Evolutionary conservation across 1,284 basidiomycete species (phyloP).

Genomic region (Peniophora sp.): DNA sequence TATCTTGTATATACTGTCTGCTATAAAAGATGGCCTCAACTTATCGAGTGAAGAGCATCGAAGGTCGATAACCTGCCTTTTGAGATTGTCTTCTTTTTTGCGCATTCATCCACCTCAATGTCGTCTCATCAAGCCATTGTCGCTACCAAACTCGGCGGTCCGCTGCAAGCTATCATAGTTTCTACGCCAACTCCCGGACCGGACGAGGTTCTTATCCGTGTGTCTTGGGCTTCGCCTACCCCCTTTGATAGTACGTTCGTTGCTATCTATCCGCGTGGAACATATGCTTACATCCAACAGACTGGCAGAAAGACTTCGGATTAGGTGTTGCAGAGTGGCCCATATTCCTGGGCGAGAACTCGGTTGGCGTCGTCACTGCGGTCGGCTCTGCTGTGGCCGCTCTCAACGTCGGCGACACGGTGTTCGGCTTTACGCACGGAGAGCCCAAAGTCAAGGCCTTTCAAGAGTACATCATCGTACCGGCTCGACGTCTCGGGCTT

Average conservation of each 20-base stretch:
- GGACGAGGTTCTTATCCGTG: conserved; percentile 37
- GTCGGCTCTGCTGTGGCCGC: conserved; percentile 31
- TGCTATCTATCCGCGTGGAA: conserved; percentile 16
- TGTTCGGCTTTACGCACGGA: conserved; percentile 17
- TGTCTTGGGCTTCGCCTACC: conserved; percentile 34
- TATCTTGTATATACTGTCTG: too few relatives aligned
- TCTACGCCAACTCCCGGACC: conserved; percentile 29
- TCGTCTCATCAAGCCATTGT: too few relatives aligned
- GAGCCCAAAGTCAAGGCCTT: conserved; percentile 26
- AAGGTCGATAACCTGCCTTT: too few relatives aligned
- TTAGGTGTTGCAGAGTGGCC: background rate
- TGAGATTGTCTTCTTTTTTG: too few relatives aligned
- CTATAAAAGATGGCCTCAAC: too few relatives aligned
- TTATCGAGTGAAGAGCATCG: too few relatives aligned
- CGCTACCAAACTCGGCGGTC: conserved; percentile 3
- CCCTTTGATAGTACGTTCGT: conserved; percentile 33
- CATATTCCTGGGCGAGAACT: conserved; percentile 29
- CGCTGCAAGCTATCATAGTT: conserved; percentile 22
- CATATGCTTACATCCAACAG: conserved; percentile 13
- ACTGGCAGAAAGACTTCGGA: background rate
- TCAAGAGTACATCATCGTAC: conserved; percentile 34
- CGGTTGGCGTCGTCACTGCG: conserved; percentile 29
- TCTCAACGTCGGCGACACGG: conserved; percentile 36
- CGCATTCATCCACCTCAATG: too few relatives aligned
- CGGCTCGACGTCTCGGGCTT: conserved; percentile 28